These are phyloP conservation scores for Russula lepida DNA, from an alignment of 768 basidiomycete genomes.

Conservation along the genomic window DNA sequence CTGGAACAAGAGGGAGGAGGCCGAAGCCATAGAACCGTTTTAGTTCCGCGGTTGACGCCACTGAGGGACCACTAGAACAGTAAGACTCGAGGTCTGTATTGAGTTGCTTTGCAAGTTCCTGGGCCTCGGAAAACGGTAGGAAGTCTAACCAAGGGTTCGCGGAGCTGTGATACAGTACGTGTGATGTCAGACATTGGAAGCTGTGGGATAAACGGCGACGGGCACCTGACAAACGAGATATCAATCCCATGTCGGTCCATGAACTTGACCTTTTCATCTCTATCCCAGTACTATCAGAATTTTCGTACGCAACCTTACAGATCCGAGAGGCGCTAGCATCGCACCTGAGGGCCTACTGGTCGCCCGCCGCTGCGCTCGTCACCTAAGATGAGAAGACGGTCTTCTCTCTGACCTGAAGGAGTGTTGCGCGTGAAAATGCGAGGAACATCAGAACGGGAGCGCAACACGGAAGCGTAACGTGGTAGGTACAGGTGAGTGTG, in stretches of 20 bases:
- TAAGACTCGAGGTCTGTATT: constrained; percentile 75
- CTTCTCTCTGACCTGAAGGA: constrained; percentile 44
- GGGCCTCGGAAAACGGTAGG: constrained; percentile 58
- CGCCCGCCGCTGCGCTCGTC: constrained; percentile 73
- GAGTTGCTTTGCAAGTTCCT: constrained; percentile 54
- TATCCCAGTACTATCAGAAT: constrained; percentile 58
- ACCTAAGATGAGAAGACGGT: constrained; percentile 69
- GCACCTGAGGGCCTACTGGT: constrained; percentile 69
- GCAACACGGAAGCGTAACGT: constrained; percentile 62
- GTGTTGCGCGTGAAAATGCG: constrained; percentile 48
- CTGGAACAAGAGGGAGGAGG: constrained; percentile 72
- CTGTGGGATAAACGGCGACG: not conserved
- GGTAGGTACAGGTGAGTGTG: constrained; percentile 85
- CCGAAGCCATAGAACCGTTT: constrained; percentile 79
- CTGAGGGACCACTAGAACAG: constrained; percentile 55
- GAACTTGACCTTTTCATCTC: constrained; percentile 68
- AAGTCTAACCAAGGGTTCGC: constrained; percentile 94
- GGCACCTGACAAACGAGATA: constrained; percentile 67
- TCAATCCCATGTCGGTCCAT: constrained; percentile 81
- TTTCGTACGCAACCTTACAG: not conserved
- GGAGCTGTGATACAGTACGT: constrained; percentile 41
- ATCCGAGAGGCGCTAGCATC: not conserved
- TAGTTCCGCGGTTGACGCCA: constrained; percentile 31
- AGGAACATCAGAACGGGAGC: constrained; percentile 55
- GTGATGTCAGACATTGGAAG: not conserved